Conservation (phyloP, 345 rosid genomes). For the Pseudoturritis turrita region DNA sequence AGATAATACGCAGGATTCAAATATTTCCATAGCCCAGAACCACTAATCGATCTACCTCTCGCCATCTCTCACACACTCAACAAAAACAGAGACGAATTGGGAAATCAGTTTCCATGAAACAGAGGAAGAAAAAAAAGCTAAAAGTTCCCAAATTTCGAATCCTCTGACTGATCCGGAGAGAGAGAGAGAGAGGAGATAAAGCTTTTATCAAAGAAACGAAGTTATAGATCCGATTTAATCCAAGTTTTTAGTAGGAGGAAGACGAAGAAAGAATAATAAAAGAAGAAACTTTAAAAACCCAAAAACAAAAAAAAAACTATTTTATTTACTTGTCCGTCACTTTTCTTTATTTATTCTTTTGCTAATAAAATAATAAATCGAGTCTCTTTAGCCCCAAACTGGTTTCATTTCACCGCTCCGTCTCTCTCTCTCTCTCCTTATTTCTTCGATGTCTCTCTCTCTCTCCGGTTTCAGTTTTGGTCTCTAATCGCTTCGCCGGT, state of each 20-base stretch:
- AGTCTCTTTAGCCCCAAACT: conserved; percentile 11
- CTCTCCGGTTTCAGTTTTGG: not conserved
- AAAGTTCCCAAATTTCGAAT: conserved; percentile 17
- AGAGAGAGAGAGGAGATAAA: not conserved
- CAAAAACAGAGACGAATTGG: conserved; percentile 22
- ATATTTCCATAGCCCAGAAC: conserved; percentile 42
- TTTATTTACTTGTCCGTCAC: conserved; percentile 12
- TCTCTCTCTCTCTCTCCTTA: not conserved
- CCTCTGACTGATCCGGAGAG: conserved; percentile 13
- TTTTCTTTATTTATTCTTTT: conserved; percentile 13
- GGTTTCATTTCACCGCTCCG: not conserved
- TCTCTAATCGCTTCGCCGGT: not conserved
- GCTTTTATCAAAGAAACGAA: conserved; percentile 1
- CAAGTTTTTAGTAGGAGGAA: not conserved
- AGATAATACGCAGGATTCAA: conserved; percentile 70
- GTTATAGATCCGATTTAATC: conserved; percentile 24
- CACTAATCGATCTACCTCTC: conserved; percentile 31
- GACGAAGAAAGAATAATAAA: conserved; percentile 4
- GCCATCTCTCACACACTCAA: conserved; percentile 27
- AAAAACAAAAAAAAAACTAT: not conserved
- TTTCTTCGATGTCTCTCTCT: conserved; percentile 4
- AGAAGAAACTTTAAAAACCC: not conserved
- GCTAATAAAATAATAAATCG: not conserved
- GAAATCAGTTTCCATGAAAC: conserved; percentile 24
- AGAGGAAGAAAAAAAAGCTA: not conserved